Evolutionary conservation across 2,329 filamentous ascomycete genomes (phyloP).

Genomic region (Fusarium xyrophilum): DNA sequence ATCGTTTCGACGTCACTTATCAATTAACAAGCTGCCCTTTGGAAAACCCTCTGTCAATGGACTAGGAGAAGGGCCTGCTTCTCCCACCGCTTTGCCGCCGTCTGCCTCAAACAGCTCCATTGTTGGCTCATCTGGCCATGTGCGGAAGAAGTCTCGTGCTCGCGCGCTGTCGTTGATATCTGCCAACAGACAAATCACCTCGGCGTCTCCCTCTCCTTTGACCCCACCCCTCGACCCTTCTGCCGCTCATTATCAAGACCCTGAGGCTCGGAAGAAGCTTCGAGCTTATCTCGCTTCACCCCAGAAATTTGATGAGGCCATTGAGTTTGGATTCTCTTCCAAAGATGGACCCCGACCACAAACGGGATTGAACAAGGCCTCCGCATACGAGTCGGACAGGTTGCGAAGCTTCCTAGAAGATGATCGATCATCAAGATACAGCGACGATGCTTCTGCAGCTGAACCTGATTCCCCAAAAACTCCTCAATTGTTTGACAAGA

Average conservation of each 20-base stretch:
- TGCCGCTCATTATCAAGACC: slow-evolving; percentile 87
- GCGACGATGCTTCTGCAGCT: slow-evolving; percentile 60
- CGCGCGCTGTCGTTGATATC: slow-evolving; percentile 62
- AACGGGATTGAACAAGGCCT: slow-evolving; percentile 42
- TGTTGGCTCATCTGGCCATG: slow-evolving; percentile 46
- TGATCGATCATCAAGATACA: slow-evolving; percentile 62
- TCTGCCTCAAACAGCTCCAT: slow-evolving; percentile 33
- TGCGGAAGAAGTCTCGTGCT: slow-evolving; percentile 60
- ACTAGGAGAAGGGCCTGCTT: slow-evolving; percentile 51
- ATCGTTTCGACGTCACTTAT: slow-evolving; percentile 74
- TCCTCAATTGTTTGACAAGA: slow-evolving; percentile 57
- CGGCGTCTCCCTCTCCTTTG: slow-evolving; percentile 33
- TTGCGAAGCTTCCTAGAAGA: slow-evolving; percentile 65
- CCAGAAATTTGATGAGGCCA: slow-evolving; percentile 93
- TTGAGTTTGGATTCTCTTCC: slow-evolving; percentile 90
- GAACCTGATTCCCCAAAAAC: slow-evolving; percentile 68
- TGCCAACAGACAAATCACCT: slow-evolving; percentile 50
- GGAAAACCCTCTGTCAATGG: slow-evolving; percentile 59
- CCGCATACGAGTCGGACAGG: slow-evolving; percentile 54
- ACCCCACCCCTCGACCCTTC: slow-evolving; percentile 65
- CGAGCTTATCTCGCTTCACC: slow-evolving; percentile 86
- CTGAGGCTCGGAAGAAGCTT: slow-evolving; percentile 84
- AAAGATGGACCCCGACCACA: slow-evolving; percentile 53
- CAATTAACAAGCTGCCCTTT: slow-evolving; percentile 71
- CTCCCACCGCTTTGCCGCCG: slow-evolving; percentile 37